Evolutionary conservation across 202 grass and related monocot species (phyloP).

Genomic region (Carex arenaria): DNA sequence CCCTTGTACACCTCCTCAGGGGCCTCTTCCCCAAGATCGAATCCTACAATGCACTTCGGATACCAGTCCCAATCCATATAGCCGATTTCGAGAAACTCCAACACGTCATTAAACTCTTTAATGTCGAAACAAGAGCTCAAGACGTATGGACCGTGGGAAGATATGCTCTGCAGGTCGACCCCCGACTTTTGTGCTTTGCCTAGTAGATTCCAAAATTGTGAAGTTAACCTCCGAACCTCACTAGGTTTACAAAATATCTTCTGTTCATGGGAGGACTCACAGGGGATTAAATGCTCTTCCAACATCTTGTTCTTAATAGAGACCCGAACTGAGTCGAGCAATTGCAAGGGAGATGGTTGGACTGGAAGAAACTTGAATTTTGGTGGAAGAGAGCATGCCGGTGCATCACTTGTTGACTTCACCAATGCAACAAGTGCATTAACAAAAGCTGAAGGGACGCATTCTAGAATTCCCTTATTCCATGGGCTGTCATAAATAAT

Average conservation of each 20-base stretch:
- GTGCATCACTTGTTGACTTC: constrained; percentile 32
- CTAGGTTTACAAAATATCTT: constrained; percentile 63
- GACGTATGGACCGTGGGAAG: constrained; percentile 45
- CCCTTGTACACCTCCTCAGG: constrained; percentile 53
- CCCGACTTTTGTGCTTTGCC: constrained; percentile 22
- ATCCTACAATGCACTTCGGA: constrained; percentile 48
- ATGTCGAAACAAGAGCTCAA: constrained; percentile 52
- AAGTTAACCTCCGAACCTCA: constrained; percentile 35
- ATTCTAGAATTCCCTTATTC: constrained; percentile 74
- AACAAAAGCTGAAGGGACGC: constrained; percentile 50
- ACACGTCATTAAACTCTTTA: constrained; percentile 22
- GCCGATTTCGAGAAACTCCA: constrained; percentile 40
- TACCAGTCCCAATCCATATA: constrained; percentile 46
- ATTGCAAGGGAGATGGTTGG: constrained; percentile 19
- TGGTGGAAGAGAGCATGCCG: constrained; percentile 9
- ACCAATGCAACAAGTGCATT: constrained; percentile 45
- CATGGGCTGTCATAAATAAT: constrained; percentile 54
- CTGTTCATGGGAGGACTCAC: constrained; percentile 36
- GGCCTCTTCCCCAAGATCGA: constrained; percentile 35
- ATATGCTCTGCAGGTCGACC: constrained; percentile 36
- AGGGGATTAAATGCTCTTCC: constrained; percentile 48
- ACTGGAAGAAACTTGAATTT: constrained; percentile 57
- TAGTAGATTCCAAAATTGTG: constrained; percentile 52
- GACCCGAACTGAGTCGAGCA: constrained; percentile 42
- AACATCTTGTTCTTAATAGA: constrained; percentile 48